Base-by-base conservation (phyloP, 2,329 filamentous ascomycete species). In the Ascomycota sp. region DNA sequence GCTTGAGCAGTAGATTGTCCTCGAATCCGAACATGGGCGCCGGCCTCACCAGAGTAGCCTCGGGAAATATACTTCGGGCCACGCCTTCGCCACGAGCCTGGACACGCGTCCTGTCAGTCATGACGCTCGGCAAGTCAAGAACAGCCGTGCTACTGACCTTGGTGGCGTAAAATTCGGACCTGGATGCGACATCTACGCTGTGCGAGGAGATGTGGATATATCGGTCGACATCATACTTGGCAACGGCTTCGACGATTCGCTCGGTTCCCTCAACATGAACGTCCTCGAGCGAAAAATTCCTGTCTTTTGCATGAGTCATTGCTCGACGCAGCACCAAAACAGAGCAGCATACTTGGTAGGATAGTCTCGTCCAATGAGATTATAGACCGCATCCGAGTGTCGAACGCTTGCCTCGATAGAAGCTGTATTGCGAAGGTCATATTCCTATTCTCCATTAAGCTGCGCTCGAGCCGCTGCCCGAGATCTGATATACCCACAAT, bases 311-410 rank as follows among this genome's bases (percentile, higher is more conserved):
- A 17, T 17, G 15, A 17, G 15, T 17, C 4, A n/a, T 13, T 12
- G 24, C n/a, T 25, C n/a, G 9, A 8, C 5, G 9, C 12, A 13
- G 12, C 9, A 26, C 11, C 6, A n/a, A 12, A 7, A 8, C 8
- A 26, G 3, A 6, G n/a, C 3, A 12, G 2, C 65, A 44, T 60
- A 83, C 80, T 98, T 98, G 43, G 89, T 98, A 39, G 86, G 80
- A 53, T 95, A 95, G 53, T 86, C 78, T 38, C 86, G 78, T 39
- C 89, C 89, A 46, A 94, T 67, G 43, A 98, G 63, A 57, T 98
- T 98, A 65, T 92, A 93, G 39, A 98, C 89, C 37, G 94, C 78
- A 50, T 98, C 89, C 25, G 86, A 95, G 55, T 98, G 89, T 45
- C 89, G 71, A 31, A 98, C 85, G 46, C 81, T 89, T 56, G 93